Evolutionary conservation across 1,284 basidiomycete species (phyloP), one percentile per base, ranked within the genome.

Genomic region (Fistulinella staudtii): DNA sequence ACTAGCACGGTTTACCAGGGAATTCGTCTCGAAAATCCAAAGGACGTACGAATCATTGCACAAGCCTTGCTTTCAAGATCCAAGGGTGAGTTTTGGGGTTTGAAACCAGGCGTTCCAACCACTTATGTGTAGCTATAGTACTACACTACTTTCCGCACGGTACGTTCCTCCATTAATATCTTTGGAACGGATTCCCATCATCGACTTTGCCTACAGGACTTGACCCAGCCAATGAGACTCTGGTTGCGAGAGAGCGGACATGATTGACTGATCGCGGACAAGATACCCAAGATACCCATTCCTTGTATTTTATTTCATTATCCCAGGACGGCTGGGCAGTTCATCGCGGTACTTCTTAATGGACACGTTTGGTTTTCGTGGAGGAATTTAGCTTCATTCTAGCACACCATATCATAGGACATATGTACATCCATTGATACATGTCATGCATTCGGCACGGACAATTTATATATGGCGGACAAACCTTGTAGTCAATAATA

Each of bases 41-140:
- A 23, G 1, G 13, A 36, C 25, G 14, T 59, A 51, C 8, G 50
- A 60, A 36, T 39, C 51, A 42, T 11, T 31, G n/a, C 31, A 28
- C 20, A 14, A 25, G 13, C 6, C 7, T 18, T 58, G 49, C 48
- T n/a, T n/a, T 6, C 60, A 58, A 29, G 44, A 46, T 7, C 57
- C 57, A 7, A 54, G 47, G 28, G 60, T 63, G 20, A 54, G 60
- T 45, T 5, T 34, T 9, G 8, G 8, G 46, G 31, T 2, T 29
- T 39, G 14, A 28, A 15, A 17, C 5, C 3, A 5, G 5, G 21
- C 11, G 17, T 39, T 38, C 8, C 22, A 2, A 17, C 41, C 9
- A 25, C 36, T 48, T 3, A 54, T 25, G 23, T 8, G 6, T 25
- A 25, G 3, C 18, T 36, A 13, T 13, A 58, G 57, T 41, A 18